These are phyloP conservation scores for Scedosporium boydii DNA, from an alignment of 2,329 filamentous ascomycete genomes.

Conservation along the genomic window DNA sequence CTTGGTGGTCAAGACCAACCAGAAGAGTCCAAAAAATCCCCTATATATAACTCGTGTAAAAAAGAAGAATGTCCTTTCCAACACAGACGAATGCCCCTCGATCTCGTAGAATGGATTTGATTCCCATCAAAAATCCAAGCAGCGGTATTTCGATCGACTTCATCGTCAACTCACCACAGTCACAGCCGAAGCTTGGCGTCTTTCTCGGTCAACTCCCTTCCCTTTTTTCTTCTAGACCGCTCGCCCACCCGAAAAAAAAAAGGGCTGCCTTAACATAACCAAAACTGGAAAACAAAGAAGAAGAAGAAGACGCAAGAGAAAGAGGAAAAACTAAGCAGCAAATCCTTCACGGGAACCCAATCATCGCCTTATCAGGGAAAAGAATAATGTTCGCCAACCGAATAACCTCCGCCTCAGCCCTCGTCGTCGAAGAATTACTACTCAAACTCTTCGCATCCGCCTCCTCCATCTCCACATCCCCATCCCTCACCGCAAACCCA, in stretches of 20 bases:
- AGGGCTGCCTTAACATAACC: not conserved
- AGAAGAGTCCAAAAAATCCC: no score
- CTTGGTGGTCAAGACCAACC: no score
- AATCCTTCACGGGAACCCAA: not conserved
- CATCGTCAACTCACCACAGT: no score
- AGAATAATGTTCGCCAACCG: conserved; percentile 46
- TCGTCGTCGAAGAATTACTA: conserved; percentile 16
- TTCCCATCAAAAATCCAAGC: no score
- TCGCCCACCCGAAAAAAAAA: not conserved
- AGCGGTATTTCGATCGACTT: no score
- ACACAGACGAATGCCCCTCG: no score
- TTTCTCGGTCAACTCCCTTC: not conserved
- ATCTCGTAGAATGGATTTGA: no score
- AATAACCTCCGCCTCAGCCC: conserved; percentile 42
- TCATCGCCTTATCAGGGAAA: conserved; percentile 38
- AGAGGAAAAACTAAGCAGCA: not conserved
- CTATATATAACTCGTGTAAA: no score
- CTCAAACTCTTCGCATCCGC: conserved; percentile 11
- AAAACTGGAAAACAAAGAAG: not conserved
- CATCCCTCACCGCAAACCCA: conserved; percentile 11
- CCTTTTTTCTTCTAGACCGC: not conserved
- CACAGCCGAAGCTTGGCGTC: no score
- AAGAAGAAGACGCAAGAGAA: not conserved
- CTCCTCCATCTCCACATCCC: conserved; percentile 13
- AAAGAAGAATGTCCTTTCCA: no score